Conservation (phyloP, 2,329 filamentous ascomycete genomes). For the Exophiala xenobiotica region DNA sequence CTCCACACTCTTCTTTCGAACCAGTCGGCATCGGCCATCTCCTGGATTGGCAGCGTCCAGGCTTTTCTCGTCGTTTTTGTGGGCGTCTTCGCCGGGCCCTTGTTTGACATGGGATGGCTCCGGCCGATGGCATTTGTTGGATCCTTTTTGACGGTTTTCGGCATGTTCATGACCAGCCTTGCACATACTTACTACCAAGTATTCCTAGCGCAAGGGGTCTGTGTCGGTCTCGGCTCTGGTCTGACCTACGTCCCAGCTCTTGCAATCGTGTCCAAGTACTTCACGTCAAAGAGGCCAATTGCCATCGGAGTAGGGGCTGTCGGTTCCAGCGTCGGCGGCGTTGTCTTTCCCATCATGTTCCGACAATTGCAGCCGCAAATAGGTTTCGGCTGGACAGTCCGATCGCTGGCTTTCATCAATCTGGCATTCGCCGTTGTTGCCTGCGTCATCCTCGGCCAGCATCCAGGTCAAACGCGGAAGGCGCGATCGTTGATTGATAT, state of each 20-base stretch:
- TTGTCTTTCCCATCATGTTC: slow-evolving; percentile 63
- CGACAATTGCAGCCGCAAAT: slow-evolving; percentile 52
- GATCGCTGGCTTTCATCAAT: slow-evolving; percentile 42
- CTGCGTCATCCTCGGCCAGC: slow-evolving; percentile 21
- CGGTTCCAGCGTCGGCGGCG: slow-evolving; percentile 57
- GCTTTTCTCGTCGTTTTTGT: slow-evolving; percentile 42
- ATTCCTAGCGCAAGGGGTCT: slow-evolving; percentile 55
- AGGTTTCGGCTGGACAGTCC: slow-evolving; percentile 58
- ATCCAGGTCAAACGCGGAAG: slow-evolving; percentile 38
- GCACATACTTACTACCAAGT: slow-evolving; percentile 57
- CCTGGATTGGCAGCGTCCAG: slow-evolving; percentile 46
- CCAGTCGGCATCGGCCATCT: slow-evolving; percentile 39
- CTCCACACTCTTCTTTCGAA: slow-evolving; percentile 20
- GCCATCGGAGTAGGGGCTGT: slow-evolving; percentile 55
- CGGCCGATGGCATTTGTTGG: slow-evolving; percentile 37
- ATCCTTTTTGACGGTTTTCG: slow-evolving; percentile 54
- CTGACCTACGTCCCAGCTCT: slow-evolving; percentile 49
- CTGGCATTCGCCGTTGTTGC: slow-evolving; percentile 24
- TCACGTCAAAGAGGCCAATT: slow-evolving; percentile 47
- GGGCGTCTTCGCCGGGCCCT: slow-evolving; percentile 42
- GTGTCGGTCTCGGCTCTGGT: slow-evolving; percentile 51
- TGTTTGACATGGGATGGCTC: slow-evolving; percentile 45
- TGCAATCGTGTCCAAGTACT: slow-evolving; percentile 28
- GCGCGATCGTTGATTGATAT: slow-evolving; percentile 45
- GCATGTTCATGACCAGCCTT: slow-evolving; percentile 58